phyloP scores from a whole-genome alignment of 306 rosid genomes.

The Gastrolobium bilobum region DNA sequence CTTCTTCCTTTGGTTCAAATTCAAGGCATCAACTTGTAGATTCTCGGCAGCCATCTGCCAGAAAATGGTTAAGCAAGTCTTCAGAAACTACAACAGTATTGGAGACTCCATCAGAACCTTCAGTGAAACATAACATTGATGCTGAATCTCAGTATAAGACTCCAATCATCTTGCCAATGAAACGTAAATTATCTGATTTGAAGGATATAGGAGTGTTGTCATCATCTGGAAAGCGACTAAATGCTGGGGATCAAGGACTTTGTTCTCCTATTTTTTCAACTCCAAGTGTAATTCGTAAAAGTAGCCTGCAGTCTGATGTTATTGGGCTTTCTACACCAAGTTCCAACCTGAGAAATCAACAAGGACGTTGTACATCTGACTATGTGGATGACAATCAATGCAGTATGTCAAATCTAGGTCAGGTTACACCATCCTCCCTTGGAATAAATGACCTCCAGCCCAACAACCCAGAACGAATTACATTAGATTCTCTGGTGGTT shows the following conservation, averaged over 20 bases:
- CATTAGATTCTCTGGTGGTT: conserved; percentile 77
- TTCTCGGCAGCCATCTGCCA: conserved; percentile 47
- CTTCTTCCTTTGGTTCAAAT: conserved; percentile 64
- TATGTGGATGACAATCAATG: conserved; percentile 64
- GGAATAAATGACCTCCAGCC: conserved; percentile 59
- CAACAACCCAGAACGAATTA: conserved; percentile 67
- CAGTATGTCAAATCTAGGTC: conserved; percentile 53
- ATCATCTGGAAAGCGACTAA: conserved; percentile 67
- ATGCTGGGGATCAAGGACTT: conserved; percentile 67
- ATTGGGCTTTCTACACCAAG: conserved; percentile 60
- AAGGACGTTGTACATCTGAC: conserved; percentile 58
- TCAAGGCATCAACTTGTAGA: conserved; percentile 60
- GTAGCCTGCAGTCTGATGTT: conserved; percentile 56
- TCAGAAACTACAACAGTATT: conserved; percentile 47
- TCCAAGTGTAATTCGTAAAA: conserved; percentile 50
- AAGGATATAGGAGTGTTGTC: conserved; percentile 65
- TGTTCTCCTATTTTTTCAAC: conserved; percentile 66
- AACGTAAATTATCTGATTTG: conserved; percentile 64
- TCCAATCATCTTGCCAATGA: conserved; percentile 71
- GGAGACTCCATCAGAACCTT: conserved; percentile 57
- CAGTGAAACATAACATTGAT: conserved; percentile 54
- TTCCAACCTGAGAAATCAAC: conserved; percentile 60
- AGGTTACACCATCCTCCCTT: conserved; percentile 60
- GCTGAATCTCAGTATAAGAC: conserved; percentile 68
- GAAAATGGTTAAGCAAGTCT: conserved; percentile 54